Conservation (phyloP, 305 asterid genomes). For the Stenogyne calaminthoides region DNA sequence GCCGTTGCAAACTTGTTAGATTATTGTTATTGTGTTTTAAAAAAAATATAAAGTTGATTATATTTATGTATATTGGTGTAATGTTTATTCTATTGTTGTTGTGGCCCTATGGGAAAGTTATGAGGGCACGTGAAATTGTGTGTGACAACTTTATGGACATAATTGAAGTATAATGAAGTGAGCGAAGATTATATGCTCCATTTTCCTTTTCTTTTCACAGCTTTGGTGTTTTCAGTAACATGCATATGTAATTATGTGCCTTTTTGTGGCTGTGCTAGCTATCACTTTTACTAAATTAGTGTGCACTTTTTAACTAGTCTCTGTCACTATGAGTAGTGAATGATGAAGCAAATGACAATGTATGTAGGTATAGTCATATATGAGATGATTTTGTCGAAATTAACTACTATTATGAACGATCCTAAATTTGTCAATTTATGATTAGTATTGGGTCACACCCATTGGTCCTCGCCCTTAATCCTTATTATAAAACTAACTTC, state of each 20-base stretch:
- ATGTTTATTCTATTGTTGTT: conserved; percentile 27
- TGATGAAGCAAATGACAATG: conserved; percentile 7
- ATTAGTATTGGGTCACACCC: too few species aligned
- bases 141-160: conserved; percentile 25
- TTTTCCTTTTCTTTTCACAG: conserved; percentile 13
- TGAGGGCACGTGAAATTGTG: conserved; percentile 37
- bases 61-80: conserved; percentile 22
- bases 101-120: conserved; percentile 18
- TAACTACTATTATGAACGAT: background rate
- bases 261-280: background rate
- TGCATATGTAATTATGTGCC: background rate
- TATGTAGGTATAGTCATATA: background rate
- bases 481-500: background rate
- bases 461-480: too few species aligned
- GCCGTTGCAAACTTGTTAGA: conserved; percentile 67
- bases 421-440: background rate
- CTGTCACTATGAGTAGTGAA: conserved; percentile 14
- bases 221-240: background rate
- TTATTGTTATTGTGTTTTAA: background rate
- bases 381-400: background rate
- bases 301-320: conserved; percentile 15
- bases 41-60: conserved; percentile 33
- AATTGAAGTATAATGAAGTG: conserved; percentile 8
- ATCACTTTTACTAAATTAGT: conserved; percentile 26
- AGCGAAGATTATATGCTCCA: conserved; percentile 32